Base-by-base conservation (phyloP, 805 yeast species). In the Candida pseudoglaebosa region DNA sequence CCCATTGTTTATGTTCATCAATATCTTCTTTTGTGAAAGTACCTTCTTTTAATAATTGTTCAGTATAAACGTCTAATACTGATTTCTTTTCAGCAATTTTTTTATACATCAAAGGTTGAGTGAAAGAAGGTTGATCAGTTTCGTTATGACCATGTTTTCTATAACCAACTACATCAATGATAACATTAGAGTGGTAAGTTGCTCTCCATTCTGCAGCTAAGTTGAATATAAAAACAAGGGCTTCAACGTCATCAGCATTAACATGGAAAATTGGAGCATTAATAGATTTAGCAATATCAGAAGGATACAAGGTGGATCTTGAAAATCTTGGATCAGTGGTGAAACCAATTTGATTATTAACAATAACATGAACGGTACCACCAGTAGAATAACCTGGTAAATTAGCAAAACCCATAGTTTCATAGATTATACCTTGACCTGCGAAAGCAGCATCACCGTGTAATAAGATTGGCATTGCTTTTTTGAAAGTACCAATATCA, bases 371-470 rank as follows among this genome's bases (percentile, higher is more conserved):
- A 51, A 93, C 75, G 37, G 98, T 89, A 75, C 99, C 99, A 73
- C 99, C 99, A 35, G 98, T 90, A 37, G 96, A 78, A 73, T 86
- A 93, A 52, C 93, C 96, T 51, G 96, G 96, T 59, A 93, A 77
- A 54, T 80, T 78, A 54, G 86, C 78, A 70, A 93, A 84, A 42
- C 98, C 98, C 85, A 91, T 82, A 39, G 99, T 91, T 73, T 93
- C 99, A 70, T 93, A 93, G 42, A 93, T 97, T 41, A 93, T 95
- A 81, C 99, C 99, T 72, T 93, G 99, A 48, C 85, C 99, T 32
- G 97, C 90, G 61, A 93, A 90, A 28, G 99, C 99, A 42, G 99
- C 96, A 67, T 93, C 99, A 77, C 99, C 99, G 65, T 93, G 99
- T 65, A 93, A 75, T 65, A 93, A 74, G 44, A 93, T 85, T 48